Base-by-base conservation (phyloP, 2,329 filamentous ascomycete genomes). In the Stemphylium lycopersici region DNA sequence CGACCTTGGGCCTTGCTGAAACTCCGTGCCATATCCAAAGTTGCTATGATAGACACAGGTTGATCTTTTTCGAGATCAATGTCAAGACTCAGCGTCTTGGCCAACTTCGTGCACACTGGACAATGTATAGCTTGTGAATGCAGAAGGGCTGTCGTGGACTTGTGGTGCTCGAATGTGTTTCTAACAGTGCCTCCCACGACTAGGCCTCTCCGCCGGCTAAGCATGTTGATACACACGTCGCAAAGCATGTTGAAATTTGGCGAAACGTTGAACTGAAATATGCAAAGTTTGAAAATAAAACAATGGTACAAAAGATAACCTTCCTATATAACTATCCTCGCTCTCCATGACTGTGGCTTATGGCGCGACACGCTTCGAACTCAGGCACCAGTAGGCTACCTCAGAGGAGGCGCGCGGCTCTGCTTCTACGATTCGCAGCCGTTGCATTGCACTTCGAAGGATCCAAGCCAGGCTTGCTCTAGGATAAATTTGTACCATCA, bases 81-180 rank as follows among this genome's bases (percentile, higher is more conserved):
- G 3, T 56, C 32, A 13, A 20, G 29, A 4, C 44, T 26, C 11
- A 61, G 37, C 3, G 40, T 34, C 4, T 38, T 48, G 11, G 48
- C 48, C 12, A 61, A 29, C 15, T 29, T 45, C 13, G 33, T 49
- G 18, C 60, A 63, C n/a, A 63, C 55, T 7, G 40, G 34, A 32
- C 60, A 63, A 4, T 57, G 47, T 4, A 32, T 20, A 8, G 38
- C 15, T 10, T 20, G n/a, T 12, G 60, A 61, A n/a, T 29, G 20
- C 18, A 44, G 22, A 6, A 63, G 48, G 1, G 37, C 16, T 4
- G 20, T 37, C 32, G 24, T 53, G 4, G 26, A 41, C 12, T 40
- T 37, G 40, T 63, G 60, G 26, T 63, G 60, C 3, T 57, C 20
- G 20, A 62, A 63, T 5, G 10, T 31, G 0, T 55, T 38, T 13